These are phyloP conservation scores for Fusarium succisae DNA, from an alignment of 2,329 filamentous ascomycete genomes.

Conservation along the genomic window DNA sequence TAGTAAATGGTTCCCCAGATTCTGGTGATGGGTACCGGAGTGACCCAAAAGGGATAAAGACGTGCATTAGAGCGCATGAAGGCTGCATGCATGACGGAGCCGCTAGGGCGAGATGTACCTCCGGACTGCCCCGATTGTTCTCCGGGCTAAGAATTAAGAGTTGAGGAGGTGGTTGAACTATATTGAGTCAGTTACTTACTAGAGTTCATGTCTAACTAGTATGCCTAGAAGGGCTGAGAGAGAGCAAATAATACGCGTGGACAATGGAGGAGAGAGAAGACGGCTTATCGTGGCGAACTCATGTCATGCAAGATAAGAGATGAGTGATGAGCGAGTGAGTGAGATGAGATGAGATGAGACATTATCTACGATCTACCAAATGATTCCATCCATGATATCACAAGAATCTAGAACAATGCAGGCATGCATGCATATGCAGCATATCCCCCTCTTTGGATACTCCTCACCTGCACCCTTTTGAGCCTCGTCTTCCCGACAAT, in stretches of 20 bases:
- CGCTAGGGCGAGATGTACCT: slow-evolving; percentile 3
- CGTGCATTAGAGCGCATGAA: slow-evolving; percentile 26
- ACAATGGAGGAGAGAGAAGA: background rate
- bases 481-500: slow-evolving; percentile 37
- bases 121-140: slow-evolving; percentile 23
- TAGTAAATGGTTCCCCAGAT: slow-evolving; percentile 25
- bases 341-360: background rate
- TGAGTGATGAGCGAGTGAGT: background rate
- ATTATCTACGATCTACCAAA: background rate
- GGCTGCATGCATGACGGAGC: slow-evolving; percentile 21
- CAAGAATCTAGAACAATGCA: slow-evolving; percentile 19
- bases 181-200: slow-evolving; percentile 9
- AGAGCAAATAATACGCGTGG: background rate
- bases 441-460: slow-evolving; percentile 17
- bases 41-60: slow-evolving; percentile 32
- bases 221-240: background rate
- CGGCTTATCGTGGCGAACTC: background rate
- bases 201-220: no score
- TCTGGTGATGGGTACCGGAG: slow-evolving; percentile 30
- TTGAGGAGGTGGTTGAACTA: background rate
- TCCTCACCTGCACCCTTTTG: slow-evolving; percentile 12
- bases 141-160: background rate
- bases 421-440: no score
- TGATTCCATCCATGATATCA: slow-evolving; percentile 24
- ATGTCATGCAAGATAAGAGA: slow-evolving; percentile 1